A percentile compares a stretch with the other conserved stretches of the same genome.
Evolutionary conservation across 148 eudicot species (phyloP).

Genomic region (Oxyria digyna): DNA sequence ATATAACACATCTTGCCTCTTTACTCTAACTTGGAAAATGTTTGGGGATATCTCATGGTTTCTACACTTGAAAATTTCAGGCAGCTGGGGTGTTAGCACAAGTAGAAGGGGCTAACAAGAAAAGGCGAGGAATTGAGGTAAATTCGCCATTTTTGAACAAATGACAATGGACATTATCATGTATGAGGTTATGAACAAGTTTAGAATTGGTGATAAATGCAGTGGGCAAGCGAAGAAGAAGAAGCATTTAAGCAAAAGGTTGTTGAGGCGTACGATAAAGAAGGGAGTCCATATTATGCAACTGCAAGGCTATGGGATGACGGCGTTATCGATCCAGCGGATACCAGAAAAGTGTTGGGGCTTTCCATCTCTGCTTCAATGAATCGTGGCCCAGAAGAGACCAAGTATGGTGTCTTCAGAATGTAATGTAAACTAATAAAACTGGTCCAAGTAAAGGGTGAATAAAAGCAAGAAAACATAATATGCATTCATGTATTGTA

Average conservation of each 20-base stretch:
- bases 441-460: background rate
- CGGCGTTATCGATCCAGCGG: slow-evolving; percentile 94
- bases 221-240: slow-evolving; percentile 89
- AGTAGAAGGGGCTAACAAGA: slow-evolving; percentile 69
- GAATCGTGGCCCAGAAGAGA: slow-evolving; percentile 47
- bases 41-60: background rate
- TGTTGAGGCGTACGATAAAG: slow-evolving; percentile 69
- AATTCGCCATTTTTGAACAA: too few species aligned
- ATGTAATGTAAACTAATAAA: slow-evolving; percentile 35
- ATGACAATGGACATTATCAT: too few species aligned
- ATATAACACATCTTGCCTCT: background rate
- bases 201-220: too few species aligned
- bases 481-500: background rate
- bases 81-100: slow-evolving; percentile 98
- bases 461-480: background rate
- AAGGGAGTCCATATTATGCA: slow-evolving; percentile 81
- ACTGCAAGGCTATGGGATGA: slow-evolving; percentile 98
- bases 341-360: slow-evolving; percentile 71
- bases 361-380: slow-evolving; percentile 64
- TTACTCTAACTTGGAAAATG: background rate
- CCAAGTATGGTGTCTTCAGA: slow-evolving; percentile 89
- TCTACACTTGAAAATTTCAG: slow-evolving; percentile 19
- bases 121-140: slow-evolving; percentile 72
- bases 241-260: slow-evolving; percentile 69
- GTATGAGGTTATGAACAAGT: too few species aligned